Evolutionary conservation across 208 protist species (phyloP).

Genomic region (Naegleria fowleri): DNA sequence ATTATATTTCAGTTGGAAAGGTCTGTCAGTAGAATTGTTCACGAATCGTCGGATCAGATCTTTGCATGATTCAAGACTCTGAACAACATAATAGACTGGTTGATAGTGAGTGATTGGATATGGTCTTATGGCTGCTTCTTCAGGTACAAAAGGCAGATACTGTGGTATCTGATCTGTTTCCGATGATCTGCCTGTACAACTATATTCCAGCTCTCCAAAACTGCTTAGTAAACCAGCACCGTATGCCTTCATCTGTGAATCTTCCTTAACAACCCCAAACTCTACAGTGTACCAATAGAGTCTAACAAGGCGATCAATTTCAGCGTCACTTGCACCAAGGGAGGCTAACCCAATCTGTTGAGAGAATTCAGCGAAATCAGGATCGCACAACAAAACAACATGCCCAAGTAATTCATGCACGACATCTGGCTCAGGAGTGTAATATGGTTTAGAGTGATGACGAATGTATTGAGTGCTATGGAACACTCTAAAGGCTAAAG

Average conservation of each 20-base stretch:
- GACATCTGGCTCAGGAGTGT: conserved; percentile 91
- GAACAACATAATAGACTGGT: conserved; percentile 83
- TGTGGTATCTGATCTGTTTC: conserved; percentile 17
- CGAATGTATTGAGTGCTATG: conserved; percentile 94
- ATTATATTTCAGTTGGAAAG: background rate
- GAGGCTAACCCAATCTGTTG: conserved; percentile 93
- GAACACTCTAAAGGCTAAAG: conserved; percentile 88
- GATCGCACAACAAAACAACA: conserved; percentile 86
- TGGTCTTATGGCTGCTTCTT: conserved; percentile 48
- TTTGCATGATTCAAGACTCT: conserved; percentile 79
- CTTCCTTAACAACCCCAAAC: conserved; percentile 81
- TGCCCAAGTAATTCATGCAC: conserved; percentile 91
- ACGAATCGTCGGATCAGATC: conserved; percentile 68
- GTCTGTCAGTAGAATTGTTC: background rate
- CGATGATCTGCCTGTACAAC: conserved; percentile 28
- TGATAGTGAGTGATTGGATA: conserved; percentile 90
- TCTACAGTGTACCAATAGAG: conserved; percentile 92
- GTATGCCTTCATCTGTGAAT: conserved; percentile 65
- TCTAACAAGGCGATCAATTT: conserved; percentile 79
- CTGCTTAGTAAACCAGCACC: conserved; percentile 88
- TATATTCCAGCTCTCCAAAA: conserved; percentile 78
- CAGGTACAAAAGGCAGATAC: conserved; percentile 51
- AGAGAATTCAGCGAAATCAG: conserved; percentile 88
- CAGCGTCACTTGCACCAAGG: conserved; percentile 83
- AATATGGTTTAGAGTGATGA: conserved; percentile 81